These are phyloP conservation scores for Blastomyces gilchristii DNA, from an alignment of 2,329 filamentous ascomycete genomes.

Conservation along the genomic window DNA sequence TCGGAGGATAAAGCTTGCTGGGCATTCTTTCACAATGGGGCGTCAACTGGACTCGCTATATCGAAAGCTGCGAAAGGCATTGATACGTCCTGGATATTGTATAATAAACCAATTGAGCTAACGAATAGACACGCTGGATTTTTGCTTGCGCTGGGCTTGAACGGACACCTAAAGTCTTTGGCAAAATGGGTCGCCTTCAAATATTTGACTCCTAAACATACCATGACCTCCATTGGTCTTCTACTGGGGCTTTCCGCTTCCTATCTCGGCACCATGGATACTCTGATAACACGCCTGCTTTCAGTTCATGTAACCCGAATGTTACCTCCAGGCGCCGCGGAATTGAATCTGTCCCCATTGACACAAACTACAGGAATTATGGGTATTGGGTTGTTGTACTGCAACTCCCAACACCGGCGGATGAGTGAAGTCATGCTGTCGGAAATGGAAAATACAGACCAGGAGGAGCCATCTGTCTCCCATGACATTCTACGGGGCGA, in stretches of 20 bases:
- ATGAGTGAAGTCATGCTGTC: conserved; percentile 99
- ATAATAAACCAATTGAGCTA: conserved; percentile 88
- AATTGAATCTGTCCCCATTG: conserved; percentile 82
- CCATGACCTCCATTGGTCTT: conserved; percentile 97
- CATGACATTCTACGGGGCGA: conserved; percentile 81
- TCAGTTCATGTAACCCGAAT: conserved; percentile 95
- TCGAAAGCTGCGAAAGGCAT: conserved; percentile 85
- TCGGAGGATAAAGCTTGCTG: conserved; percentile 96
- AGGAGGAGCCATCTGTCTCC: conserved; percentile 56
- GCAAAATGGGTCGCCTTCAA: conserved; percentile 99
- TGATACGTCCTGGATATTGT: conserved; percentile 96
- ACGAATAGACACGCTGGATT: conserved; percentile 96
- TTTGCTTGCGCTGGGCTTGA: conserved; percentile 77
- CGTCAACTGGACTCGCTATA: conserved; percentile 83
- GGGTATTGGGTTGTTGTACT: conserved; percentile 92
- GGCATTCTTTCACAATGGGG: conserved; percentile 97
- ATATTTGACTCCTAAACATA: conserved; percentile 97
- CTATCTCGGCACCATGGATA: conserved; percentile 95
- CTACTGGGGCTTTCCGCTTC: conserved; percentile 85
- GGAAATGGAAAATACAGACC: conserved; percentile 80
- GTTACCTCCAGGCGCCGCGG: conserved; percentile 82
- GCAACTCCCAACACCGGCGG: conserved; percentile 85
- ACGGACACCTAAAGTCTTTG: conserved; percentile 85
- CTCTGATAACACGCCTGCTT: conserved; percentile 78
- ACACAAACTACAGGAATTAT: conserved; percentile 95